A percentile compares a stretch with the other conserved stretches of the same genome.
These are phyloP conservation scores for Fusarium secorum DNA, from an alignment of 2,329 filamentous ascomycete species.

Conservation along the genomic window DNA sequence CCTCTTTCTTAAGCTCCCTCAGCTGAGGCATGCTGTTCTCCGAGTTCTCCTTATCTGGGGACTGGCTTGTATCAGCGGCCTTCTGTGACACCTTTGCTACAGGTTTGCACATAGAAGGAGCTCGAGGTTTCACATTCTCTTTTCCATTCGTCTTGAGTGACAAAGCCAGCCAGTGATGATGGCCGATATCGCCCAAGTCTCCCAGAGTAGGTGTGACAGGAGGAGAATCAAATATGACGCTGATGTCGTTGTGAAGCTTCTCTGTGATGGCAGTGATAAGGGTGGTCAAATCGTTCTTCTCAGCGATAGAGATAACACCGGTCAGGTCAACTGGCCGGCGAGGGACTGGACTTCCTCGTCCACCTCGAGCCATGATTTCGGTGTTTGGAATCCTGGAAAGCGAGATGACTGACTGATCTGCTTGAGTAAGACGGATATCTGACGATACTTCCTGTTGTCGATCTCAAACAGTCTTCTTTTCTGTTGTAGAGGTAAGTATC, in stretches of 20 bases:
- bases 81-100: conserved; percentile 22
- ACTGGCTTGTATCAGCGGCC: conserved; percentile 41
- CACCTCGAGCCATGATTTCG: conserved; percentile 51
- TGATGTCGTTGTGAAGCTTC: conserved; percentile 61
- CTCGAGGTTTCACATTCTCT: conserved; percentile 22
- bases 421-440: neutral
- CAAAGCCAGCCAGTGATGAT: conserved; percentile 49
- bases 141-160: conserved; percentile 44
- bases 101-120: conserved; percentile 7
- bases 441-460: neutral
- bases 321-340: conserved; percentile 61
- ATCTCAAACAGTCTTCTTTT: neutral
- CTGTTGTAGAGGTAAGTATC: neutral
- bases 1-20: conserved; percentile 72
- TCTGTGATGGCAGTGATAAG: conserved; percentile 63
- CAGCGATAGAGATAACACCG: conserved; percentile 55
- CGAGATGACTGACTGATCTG: neutral
- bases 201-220: conserved; percentile 45
- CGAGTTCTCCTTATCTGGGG: conserved; percentile 45
- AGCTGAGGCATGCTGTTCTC: conserved; percentile 56
- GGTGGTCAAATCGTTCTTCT: conserved; percentile 61
- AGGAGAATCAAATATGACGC: conserved; percentile 60
- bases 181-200: conserved; percentile 43
- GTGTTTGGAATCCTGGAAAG: neutral
- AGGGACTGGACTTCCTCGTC: conserved; percentile 46